phyloP scores from a whole-genome alignment of 2,329 filamentous ascomycete genomes.

The Cladosporium sp. region DNA sequence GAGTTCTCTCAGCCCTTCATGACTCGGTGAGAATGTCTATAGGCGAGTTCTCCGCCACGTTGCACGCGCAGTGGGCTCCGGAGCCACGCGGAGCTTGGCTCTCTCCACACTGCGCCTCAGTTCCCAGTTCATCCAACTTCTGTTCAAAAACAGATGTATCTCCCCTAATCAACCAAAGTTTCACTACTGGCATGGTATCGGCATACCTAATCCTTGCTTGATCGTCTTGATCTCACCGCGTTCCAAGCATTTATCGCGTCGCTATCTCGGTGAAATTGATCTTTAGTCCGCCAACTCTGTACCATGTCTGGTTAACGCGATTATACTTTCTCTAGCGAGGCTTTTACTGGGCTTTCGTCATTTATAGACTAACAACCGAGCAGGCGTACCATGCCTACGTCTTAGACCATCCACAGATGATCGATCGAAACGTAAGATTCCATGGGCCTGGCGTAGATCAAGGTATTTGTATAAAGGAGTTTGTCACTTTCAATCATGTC shows the following conservation, averaged over 20 bases:
- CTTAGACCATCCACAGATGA: background rate
- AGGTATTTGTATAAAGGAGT: background rate
- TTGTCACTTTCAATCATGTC: background rate
- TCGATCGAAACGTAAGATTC: background rate
- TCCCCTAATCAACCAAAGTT: background rate
- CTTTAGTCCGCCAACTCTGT: background rate
- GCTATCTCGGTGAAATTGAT: background rate
- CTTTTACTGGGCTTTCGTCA: slow-evolving; percentile 4
- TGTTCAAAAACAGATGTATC: too few relatives aligned
- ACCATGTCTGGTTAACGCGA: background rate
- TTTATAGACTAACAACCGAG: background rate
- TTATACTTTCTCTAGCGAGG: slow-evolving; percentile 8
- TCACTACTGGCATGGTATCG: background rate
- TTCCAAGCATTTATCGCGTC: background rate
- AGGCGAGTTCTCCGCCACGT: background rate
- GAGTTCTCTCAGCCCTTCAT: background rate
- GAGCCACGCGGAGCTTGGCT: too few relatives aligned
- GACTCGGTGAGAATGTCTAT: background rate
- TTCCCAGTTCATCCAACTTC: too few relatives aligned
- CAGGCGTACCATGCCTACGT: background rate
- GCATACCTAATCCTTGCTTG: background rate
- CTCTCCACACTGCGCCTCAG: too few relatives aligned
- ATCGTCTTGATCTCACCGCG: background rate
- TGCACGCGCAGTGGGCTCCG: too few relatives aligned
- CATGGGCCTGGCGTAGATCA: background rate